Evolutionary conservation across 371 early-diverging fungal species (phyloP), one percentile per base, ranked within the genome.

Genomic region (Mortierella sp.): DNA sequence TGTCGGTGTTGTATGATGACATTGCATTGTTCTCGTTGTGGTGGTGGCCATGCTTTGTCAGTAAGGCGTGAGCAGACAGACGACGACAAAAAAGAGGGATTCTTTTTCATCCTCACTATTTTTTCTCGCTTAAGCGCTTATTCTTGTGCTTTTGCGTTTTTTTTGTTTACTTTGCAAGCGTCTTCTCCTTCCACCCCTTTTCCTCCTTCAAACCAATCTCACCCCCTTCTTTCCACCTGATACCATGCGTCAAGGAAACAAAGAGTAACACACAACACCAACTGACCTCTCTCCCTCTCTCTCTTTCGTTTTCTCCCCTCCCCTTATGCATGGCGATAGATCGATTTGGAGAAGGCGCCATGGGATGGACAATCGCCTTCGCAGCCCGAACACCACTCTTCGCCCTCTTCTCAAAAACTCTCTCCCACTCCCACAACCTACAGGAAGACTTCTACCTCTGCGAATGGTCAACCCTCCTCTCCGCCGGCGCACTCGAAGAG

Each of bases 291-390:
- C 71, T 44, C 72, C n/a, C n/a, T 72, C 54, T 16, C 51, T 21
- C 32, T 48, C 35, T 38, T 27, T 32, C 32, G 32, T 32, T 21
- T 24, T 18, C 16, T 14, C 29, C 10, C 29, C 16, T 14, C 29
- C 10, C 29, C 29, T 24, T n/a, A 12, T 43, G 10, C 29, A 12
- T 65, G n/a, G 16, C 18, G 38, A 73, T 58, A 86, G 83, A 79
- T 75, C 74, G 44, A 1, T 81, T 84, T 29, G 88, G 72, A 24
- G 48, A 71, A n/a, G 88, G 88, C 32, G 72, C 75, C 71, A 7
- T 84, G 14, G 88, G 88, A 27, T 87, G 88, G 88, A 70, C 35
- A 6, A 35, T 77, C 65, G 78, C 88, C 14, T 84, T 87, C n/a
- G 82, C 63, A 32, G 55, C 68, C 12, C 79, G 84, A 58, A 81